Conservation (phyloP, 1,139 yeast genomes). For the Sugiyamaella castrensis region DNA sequence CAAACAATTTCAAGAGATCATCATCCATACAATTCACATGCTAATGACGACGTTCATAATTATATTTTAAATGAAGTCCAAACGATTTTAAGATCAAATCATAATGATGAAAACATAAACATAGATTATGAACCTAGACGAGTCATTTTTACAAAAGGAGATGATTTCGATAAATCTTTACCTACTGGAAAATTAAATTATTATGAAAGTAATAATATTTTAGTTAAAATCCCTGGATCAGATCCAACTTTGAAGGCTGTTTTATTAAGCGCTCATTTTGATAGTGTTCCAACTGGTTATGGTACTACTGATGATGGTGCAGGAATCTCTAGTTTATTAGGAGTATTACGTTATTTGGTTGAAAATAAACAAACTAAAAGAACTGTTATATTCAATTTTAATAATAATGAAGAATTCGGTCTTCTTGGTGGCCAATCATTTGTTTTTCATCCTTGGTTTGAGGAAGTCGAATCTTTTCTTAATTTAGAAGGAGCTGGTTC, state of each 20-base stretch:
- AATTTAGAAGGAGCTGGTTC: conserved; percentile 96
- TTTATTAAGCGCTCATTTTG: conserved; percentile 80
- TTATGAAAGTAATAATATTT: conserved; percentile 74
- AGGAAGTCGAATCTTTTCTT: conserved; percentile 60
- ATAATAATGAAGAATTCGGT: conserved; percentile 90
- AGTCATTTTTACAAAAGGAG: conserved; percentile 48
- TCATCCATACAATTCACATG: conserved; percentile 77
- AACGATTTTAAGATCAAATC: conserved; percentile 30
- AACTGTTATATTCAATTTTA: conserved; percentile 77
- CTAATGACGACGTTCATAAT: conserved; percentile 73
- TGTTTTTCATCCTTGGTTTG: conserved; percentile 70
- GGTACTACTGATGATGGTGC: conserved; percentile 95
- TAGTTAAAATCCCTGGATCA: conserved; percentile 69
- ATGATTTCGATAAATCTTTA: conserved; percentile 44
- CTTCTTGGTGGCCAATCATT: conserved; percentile 79
- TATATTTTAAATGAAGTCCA: conserved; percentile 52
- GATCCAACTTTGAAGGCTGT: conserved; percentile 59
- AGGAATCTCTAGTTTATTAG: conserved; percentile 83
- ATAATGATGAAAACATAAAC: conserved; percentile 40
- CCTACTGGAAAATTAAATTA: conserved; percentile 51
- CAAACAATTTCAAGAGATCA: conserved; percentile 61
- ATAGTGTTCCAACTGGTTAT: conserved; percentile 80
- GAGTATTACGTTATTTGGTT: conserved; percentile 55
- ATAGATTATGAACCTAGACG: conserved; percentile 51
- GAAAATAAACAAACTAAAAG: conserved; percentile 36